Conservation (phyloP, 1,284 basidiomycete genomes). For the Cerrena zonata region DNA sequence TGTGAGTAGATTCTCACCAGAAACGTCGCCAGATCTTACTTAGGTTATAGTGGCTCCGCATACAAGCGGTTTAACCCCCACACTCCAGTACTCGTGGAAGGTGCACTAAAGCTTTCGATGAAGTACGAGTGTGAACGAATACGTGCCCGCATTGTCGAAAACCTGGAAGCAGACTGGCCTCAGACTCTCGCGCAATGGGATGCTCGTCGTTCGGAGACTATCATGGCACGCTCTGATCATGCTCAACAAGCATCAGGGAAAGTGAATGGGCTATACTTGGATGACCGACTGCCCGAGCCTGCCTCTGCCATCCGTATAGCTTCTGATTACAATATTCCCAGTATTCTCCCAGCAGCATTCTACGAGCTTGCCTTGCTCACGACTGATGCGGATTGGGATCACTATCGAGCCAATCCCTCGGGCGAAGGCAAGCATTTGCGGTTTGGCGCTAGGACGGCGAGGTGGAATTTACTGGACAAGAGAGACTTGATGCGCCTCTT, state of each 20-base stretch:
- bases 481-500: slow-evolving; percentile 28
- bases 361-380: slow-evolving; percentile 28
- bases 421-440: slow-evolving; percentile 25
- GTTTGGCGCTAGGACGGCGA: slow-evolving; percentile 28
- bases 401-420: slow-evolving; percentile 21
- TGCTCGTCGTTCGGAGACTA: slow-evolving; percentile 24
- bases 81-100: slow-evolving; percentile 28
- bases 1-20: slow-evolving; percentile 18
- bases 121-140: slow-evolving; percentile 31
- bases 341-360: slow-evolving; percentile 31
- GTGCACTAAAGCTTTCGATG: slow-evolving; percentile 27
- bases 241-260: slow-evolving; percentile 25
- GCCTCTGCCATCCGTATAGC: slow-evolving; percentile 30
- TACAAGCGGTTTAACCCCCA: slow-evolving; percentile 30
- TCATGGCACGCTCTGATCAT: slow-evolving; percentile 29
- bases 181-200: slow-evolving; percentile 31
- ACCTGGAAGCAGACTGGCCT: slow-evolving; percentile 32
- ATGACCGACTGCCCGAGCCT: slow-evolving; percentile 31
- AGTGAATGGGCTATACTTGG: slow-evolving; percentile 27
- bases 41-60: slow-evolving; percentile 20
- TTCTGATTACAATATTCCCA: slow-evolving; percentile 26
- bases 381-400: slow-evolving; percentile 30
- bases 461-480: slow-evolving; percentile 28
- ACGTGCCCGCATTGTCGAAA: slow-evolving; percentile 25
- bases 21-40: neutral